phyloP scores from a whole-genome alignment of 2,329 filamentous ascomycete genomes.

The Rutstroemia sp. region DNA sequence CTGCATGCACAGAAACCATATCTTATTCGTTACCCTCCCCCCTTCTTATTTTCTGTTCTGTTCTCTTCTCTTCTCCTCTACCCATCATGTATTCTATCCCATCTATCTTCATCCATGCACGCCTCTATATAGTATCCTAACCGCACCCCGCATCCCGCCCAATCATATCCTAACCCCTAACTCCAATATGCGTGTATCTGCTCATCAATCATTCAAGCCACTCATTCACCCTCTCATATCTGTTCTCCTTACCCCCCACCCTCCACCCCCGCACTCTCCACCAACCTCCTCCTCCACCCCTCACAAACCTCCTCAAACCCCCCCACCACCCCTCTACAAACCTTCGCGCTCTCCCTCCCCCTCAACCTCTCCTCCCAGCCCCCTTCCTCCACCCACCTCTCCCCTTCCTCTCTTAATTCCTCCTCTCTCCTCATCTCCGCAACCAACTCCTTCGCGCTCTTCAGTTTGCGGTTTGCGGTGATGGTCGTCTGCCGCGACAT shows the following conservation, averaged over 20 bases:
- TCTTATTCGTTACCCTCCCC: no score
- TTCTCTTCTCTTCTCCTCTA: no score
- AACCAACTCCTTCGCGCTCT: conserved; percentile 77
- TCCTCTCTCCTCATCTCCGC: conserved; percentile 78
- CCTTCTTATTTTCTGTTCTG: no score
- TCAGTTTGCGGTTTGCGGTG: conserved; percentile 70
- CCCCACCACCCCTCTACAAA: conserved; percentile 81
- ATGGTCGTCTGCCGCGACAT: conserved; percentile 87
- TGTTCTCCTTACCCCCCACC: neutral
- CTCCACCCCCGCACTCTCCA: conserved; percentile 44
- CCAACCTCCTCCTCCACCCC: conserved; percentile 69
- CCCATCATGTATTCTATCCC: no score
- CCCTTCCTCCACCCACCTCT: conserved; percentile 71
- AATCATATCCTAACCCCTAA: no score
- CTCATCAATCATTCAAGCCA: no score
- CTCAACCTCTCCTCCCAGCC: conserved; percentile 75
- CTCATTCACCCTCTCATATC: no score
- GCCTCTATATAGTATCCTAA: no score
- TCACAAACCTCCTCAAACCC: conserved; percentile 91
- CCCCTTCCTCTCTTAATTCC: conserved; percentile 74
- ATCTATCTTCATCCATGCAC: no score
- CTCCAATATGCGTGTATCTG: no score
- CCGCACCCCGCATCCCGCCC: no score
- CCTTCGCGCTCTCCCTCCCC: conserved; percentile 71
- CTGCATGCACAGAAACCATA: no score